phyloP scores from a whole-genome alignment of 768 basidiomycete genomes.

The Suillus hirtellus region DNA sequence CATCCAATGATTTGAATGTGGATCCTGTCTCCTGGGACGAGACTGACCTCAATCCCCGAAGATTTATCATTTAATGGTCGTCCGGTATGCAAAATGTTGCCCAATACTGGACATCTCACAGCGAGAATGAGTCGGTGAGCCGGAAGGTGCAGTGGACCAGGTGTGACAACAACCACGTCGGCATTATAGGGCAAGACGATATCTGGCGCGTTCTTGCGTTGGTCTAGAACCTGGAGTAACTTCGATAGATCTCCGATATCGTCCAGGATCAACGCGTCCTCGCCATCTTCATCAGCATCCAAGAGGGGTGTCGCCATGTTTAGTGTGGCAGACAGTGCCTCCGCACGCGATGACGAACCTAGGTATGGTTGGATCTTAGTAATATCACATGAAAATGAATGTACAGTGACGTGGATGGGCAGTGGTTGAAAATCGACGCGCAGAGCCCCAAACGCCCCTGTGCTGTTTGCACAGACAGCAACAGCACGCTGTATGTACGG shows the following conservation, averaged over 20 bases:
- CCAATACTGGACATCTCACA: slow-evolving; percentile 53
- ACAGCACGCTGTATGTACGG: slow-evolving; percentile 84
- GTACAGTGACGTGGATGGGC: slow-evolving; percentile 55
- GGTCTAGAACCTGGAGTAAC: slow-evolving; percentile 18
- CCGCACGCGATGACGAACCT: background rate
- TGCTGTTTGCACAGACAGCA: slow-evolving; percentile 80
- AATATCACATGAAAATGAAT: slow-evolving; percentile 64
- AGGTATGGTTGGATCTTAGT: slow-evolving; percentile 65
- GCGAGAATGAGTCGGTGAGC: slow-evolving; percentile 69
- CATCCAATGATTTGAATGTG: slow-evolving; percentile 52
- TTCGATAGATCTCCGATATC: slow-evolving; percentile 37
- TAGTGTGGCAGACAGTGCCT: background rate
- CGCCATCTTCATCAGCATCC: slow-evolving; percentile 38
- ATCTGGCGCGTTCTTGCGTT: slow-evolving; percentile 13
- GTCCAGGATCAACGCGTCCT: slow-evolving; percentile 36
- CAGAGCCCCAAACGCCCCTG: slow-evolving; percentile 87
- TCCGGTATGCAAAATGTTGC: slow-evolving; percentile 40
- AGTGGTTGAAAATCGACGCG: slow-evolving; percentile 67
- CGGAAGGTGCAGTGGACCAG: slow-evolving; percentile 48
- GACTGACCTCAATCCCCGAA: slow-evolving; percentile 33
- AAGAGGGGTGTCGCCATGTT: background rate
- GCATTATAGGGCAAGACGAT: slow-evolving; percentile 50
- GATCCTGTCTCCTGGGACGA: slow-evolving; percentile 9
- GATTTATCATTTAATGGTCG: slow-evolving; percentile 27
- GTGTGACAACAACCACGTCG: slow-evolving; percentile 57